A percentile compares a stretch with the other conserved stretches of the same genome.
Evolutionary conservation across 2,329 filamentous ascomycete genomes (phyloP).

Genomic region (Trichoderma atrobrunneum): DNA sequence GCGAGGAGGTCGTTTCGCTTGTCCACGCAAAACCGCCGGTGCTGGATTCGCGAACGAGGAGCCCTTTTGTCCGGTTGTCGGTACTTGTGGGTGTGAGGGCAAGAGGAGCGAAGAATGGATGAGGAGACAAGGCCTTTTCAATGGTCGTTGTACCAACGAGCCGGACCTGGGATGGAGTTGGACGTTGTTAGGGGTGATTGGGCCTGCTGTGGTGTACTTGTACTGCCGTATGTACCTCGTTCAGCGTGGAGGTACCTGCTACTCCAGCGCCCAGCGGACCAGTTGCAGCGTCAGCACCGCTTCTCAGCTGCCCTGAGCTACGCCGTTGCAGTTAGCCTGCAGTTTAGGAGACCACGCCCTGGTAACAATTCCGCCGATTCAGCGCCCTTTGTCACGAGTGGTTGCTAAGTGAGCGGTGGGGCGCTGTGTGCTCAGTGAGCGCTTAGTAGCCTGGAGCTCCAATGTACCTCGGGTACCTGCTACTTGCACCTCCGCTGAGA

Average conservation of each 20-base stretch:
- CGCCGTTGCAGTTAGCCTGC: conserved; percentile 12
- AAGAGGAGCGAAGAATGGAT: conserved; percentile 30
- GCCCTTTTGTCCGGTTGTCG: conserved; percentile 19
- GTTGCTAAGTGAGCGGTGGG: conserved; percentile 20
- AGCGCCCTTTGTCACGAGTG: conserved; percentile 13
- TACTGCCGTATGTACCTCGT: neutral
- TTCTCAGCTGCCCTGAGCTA: conserved; percentile 18
- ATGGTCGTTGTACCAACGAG: conserved; percentile 27
- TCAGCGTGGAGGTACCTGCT: neutral
- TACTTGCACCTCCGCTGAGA: neutral
- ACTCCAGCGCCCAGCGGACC: conserved; percentile 1
- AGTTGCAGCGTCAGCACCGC: conserved; percentile 16
- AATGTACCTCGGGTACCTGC: neutral
- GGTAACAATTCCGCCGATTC: neutral
- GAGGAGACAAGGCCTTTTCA: conserved; percentile 42
- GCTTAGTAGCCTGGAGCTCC: conserved; percentile 15
- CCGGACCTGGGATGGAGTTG: conserved; percentile 29
- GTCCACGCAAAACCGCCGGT: too few species aligned
- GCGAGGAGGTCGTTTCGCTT: conserved; percentile 10
- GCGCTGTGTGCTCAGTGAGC: conserved; percentile 17
- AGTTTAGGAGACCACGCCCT: conserved; percentile 15
- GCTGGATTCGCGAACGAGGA: conserved; percentile 22
- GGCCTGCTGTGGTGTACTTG: neutral
- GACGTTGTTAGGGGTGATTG: conserved; percentile 34
- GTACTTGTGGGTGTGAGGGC: conserved; percentile 31